phyloP scores from a whole-genome alignment of 2,329 filamentous ascomycete genomes.

The Aspergillus amoenus region DNA sequence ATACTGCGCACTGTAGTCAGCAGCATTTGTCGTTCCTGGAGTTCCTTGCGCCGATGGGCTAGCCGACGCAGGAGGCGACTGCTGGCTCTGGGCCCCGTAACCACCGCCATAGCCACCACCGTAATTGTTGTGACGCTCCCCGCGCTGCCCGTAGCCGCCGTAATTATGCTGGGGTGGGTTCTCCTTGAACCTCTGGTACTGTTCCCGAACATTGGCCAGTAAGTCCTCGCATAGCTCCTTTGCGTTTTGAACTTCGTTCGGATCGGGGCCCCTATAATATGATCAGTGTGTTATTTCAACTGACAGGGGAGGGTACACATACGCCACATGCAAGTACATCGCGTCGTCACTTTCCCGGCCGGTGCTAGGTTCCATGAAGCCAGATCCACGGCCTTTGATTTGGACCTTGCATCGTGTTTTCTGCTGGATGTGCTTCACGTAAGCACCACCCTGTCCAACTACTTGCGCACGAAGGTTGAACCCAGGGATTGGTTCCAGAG shows the following conservation, averaged over 20 bases:
- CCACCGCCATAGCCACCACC: slow-evolving; percentile 42
- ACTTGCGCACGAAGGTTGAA: slow-evolving; percentile 97
- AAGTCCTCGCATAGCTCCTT: slow-evolving; percentile 88
- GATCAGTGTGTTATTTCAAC: slow-evolving; percentile 31
- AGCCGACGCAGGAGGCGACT: slow-evolving; percentile 45
- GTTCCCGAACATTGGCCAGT: slow-evolving; percentile 78
- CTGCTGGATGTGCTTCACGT: slow-evolving; percentile 97
- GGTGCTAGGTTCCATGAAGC: slow-evolving; percentile 88
- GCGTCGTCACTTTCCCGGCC: slow-evolving; percentile 88
- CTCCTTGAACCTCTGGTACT: slow-evolving; percentile 89
- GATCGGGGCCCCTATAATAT: slow-evolving; percentile 72
- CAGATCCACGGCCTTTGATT: slow-evolving; percentile 94
- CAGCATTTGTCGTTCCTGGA: slow-evolving; percentile 27
- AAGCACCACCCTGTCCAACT: slow-evolving; percentile 88
- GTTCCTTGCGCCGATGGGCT: slow-evolving; percentile 45
- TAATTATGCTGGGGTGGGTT: slow-evolving; percentile 68
- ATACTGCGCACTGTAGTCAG: slow-evolving; percentile 78
- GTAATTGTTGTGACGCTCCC: slow-evolving; percentile 45
- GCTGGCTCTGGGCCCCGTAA: slow-evolving; percentile 33
- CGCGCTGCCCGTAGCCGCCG: slow-evolving; percentile 54
- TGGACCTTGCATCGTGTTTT: slow-evolving; percentile 95
- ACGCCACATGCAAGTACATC: slow-evolving; percentile 97
- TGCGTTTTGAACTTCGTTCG: slow-evolving; percentile 78
- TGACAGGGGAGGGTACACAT: slow-evolving; percentile 8
- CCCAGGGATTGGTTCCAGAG: slow-evolving; percentile 84